Evolutionary conservation across 441 rosid species (phyloP).

Genomic region (Gossypium armourianum): DNA sequence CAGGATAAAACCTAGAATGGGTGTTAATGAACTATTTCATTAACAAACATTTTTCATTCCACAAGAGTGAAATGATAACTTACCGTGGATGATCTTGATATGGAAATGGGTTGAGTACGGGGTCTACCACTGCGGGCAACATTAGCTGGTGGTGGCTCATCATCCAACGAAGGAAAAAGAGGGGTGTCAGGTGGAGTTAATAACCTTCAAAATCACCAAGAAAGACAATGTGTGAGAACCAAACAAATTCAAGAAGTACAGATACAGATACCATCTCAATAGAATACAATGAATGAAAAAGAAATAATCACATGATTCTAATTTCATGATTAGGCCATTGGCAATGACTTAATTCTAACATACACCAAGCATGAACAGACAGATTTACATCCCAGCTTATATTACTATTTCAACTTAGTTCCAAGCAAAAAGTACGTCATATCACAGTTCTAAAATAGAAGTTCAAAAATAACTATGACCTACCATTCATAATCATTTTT

Average conservation of each 20-base stretch:
- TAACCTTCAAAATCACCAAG: constrained; percentile 53
- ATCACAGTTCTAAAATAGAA: neutral
- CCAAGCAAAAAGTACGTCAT: neutral
- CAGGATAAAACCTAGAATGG: neutral
- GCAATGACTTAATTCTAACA: constrained; percentile 11
- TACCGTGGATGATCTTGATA: constrained; percentile 93
- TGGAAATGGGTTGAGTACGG: constrained; percentile 72
- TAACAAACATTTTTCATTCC: constrained; percentile 1
- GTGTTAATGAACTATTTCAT: neutral
- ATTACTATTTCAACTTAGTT: constrained; percentile 8
- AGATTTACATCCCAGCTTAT: neutral
- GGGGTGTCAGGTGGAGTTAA: constrained; percentile 98
- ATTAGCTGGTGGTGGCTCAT: constrained; percentile 51
- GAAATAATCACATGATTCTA: neutral
- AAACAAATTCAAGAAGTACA: constrained; percentile 5
- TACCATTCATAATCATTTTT: constrained; percentile 98
- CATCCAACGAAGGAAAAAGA: constrained; percentile 83
- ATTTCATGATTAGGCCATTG: neutral
- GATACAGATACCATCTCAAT: constrained; percentile 12
- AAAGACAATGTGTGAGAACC: constrained; percentile 27
- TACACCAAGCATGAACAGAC: neutral
- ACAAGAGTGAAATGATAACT: constrained; percentile 22
- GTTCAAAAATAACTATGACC: constrained; percentile 15
- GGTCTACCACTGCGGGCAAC: constrained; percentile 69
- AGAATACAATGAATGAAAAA: constrained; percentile 10